Evolutionary conservation across 805 yeast genomes (phyloP).

Genomic region (Ogataea ramenticola): DNA sequence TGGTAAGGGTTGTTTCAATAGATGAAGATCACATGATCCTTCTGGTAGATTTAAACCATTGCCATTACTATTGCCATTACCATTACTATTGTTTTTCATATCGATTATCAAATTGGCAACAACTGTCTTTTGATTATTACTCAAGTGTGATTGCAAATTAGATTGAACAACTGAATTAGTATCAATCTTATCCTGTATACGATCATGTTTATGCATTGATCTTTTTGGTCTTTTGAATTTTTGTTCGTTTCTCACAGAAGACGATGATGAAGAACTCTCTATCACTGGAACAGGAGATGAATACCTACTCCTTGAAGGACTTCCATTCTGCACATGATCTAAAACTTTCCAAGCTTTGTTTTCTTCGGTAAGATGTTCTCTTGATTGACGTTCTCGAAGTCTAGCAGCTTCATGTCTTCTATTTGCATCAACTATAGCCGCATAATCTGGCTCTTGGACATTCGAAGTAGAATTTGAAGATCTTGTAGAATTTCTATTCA

Average conservation of each 20-base stretch:
- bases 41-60: background rate
- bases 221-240: slow-evolving; percentile 1
- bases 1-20: background rate
- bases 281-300: background rate
- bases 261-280: background rate
- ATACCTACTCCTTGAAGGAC: background rate
- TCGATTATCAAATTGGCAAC: background rate
- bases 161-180: background rate
- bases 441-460: slow-evolving; percentile 9
- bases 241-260: background rate
- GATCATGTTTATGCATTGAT: background rate
- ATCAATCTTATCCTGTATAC: background rate
- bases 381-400: background rate
- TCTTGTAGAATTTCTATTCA: slow-evolving; percentile 1
- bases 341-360: slow-evolving; percentile 22
- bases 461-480: background rate
- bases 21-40: background rate
- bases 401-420: slow-evolving; percentile 8
- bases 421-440: slow-evolving; percentile 16
- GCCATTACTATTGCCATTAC: background rate
- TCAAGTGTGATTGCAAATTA: background rate
- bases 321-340: slow-evolving; percentile 10
- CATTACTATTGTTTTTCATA: background rate
- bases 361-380: slow-evolving; percentile 10
- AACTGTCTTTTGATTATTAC: background rate